Base-by-base conservation (phyloP, 2,329 filamentous ascomycete species). In the Pseudophaeomoniella oleicola region DNA sequence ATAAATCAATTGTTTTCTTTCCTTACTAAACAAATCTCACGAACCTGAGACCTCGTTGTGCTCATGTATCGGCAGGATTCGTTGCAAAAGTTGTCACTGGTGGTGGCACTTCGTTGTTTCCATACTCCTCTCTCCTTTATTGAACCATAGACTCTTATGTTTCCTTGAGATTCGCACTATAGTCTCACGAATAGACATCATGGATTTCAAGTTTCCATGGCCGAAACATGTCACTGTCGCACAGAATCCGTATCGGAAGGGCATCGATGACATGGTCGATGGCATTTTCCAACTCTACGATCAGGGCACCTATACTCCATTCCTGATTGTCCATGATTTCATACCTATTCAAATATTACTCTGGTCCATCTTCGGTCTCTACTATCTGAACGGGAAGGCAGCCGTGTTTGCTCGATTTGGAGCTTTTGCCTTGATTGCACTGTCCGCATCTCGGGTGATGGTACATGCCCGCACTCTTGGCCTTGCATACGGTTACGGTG, bases 401-500 rank as follows among this genome's bases (percentile, higher is more conserved):
- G 22, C n/a, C 22, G n/a, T 9, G n/a, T 27, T 9, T 27, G 22
- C 22, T 27, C 37, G 44, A 30, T 42, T 22, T 30, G 5, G 37
- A n/a, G 33, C 37, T 4, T 42, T 45, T 19, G n/a, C 36, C 19
- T 29, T 42, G 11, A 35, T 44, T 6, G 10, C 43, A n/a, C 12
- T 13, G 1, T 42, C 43, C 15, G 32, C 37, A 16, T 14, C 33
- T 4, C 44, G 42, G 33, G 34, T 42, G 9, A 36, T 34, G 12
- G 29, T 14, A 17, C 35, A 39, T 30, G 36, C 60, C 31, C 62
- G 66, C 42, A 63, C 63, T n/a, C 54, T 66, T 5, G 58, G 60
- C 16, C 56, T 71, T 15, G 68, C 63, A 2, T 60, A 66, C 42
- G 65, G 69, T 0, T 69, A 75, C 42, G 66, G 67, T 11, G 53